Evolutionary conservation across 179 eudicot genomes (phyloP), one percentile per base, ranked within the genome.

Genomic region (Sideroxylon spinosum): DNA sequence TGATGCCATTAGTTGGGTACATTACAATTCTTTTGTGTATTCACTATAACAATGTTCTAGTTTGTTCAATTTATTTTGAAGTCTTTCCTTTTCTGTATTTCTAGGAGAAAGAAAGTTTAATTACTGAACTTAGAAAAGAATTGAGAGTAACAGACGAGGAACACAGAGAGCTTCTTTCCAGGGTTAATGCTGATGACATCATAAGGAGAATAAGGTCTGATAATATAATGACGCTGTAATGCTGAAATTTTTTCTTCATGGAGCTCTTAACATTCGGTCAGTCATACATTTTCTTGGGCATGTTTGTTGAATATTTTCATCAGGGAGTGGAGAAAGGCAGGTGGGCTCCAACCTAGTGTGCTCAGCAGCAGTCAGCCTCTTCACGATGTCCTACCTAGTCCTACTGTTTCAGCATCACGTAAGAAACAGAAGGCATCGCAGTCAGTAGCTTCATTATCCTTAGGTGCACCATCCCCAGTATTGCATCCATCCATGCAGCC

Each of bases 41-140:
- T 28, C 59, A 53, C 56, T 29, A 22, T 70, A 69, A 59, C 17
- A 20, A 64, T 25, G 49, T 23, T 64, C 64, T 37, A 59, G 52
- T 78, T n/a, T 10, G 14, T 52, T 81, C 46, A 63, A 68, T 78
- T 37, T 74, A 19, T 76, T 81, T 83, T 82, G 73, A 78, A 77
- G 32, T 26, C 8, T 61, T 50, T 70, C 60, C 5, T 49, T 49
- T 4, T 71, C 56, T 76, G 44, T 37, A 25, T 86, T 71, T 86
- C 77, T 88, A 94, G 98, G 98, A 94, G 78, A 94, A 91, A 75
- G 98, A 94, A 85, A 78, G 94, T 84, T 86, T 94, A 78, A 92
- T 94, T 72, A 90, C 98, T 28, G 97, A 92, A 75, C 91, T 94
- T 52, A 82, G 98, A 72, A 94, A 92, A 83, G 98, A 94, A 87